These are phyloP conservation scores for Bertia moriformis DNA, from an alignment of 2,329 filamentous ascomycete genomes.

Conservation along the genomic window DNA sequence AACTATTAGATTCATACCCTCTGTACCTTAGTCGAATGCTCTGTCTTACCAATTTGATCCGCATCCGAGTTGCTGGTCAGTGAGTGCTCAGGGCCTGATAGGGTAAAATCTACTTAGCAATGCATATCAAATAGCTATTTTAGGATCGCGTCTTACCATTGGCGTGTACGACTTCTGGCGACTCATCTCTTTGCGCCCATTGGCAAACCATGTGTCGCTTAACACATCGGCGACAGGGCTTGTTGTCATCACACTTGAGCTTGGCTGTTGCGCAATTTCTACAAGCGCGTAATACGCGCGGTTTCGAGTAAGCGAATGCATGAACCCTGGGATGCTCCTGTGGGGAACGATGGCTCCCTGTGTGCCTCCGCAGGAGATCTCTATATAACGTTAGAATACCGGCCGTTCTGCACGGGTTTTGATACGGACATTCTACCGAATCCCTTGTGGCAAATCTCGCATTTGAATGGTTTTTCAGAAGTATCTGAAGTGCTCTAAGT, in stretches of 20 bases:
- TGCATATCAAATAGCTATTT: neutral
- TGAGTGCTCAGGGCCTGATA: too few species aligned
- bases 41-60: too few species aligned
- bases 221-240: slow-evolving; percentile 3
- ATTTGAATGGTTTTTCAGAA: slow-evolving; percentile 14
- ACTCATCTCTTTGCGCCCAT: neutral
- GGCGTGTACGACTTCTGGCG: neutral
- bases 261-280: slow-evolving; percentile 3
- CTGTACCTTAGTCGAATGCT: too few species aligned
- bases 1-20: too few species aligned
- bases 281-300: slow-evolving; percentile 3
- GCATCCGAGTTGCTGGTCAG: neutral
- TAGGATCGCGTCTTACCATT: neutral
- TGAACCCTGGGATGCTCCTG: neutral
- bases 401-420: neutral
- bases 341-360: neutral
- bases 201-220: slow-evolving; percentile 2
- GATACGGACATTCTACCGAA: slow-evolving; percentile 13
- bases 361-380: neutral
- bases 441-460: slow-evolving; percentile 12
- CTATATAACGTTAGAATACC: neutral
- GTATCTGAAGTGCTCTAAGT: slow-evolving; percentile 9
- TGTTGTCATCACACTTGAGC: slow-evolving; percentile 4
- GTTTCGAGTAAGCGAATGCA: neutral
- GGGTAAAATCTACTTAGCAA: neutral